A percentile compares a stretch with the other conserved stretches of the same genome.
Evolutionary conservation across 2,329 filamentous ascomycete genomes (phyloP).

Genomic region (Pestalotiopsis sp.): DNA sequence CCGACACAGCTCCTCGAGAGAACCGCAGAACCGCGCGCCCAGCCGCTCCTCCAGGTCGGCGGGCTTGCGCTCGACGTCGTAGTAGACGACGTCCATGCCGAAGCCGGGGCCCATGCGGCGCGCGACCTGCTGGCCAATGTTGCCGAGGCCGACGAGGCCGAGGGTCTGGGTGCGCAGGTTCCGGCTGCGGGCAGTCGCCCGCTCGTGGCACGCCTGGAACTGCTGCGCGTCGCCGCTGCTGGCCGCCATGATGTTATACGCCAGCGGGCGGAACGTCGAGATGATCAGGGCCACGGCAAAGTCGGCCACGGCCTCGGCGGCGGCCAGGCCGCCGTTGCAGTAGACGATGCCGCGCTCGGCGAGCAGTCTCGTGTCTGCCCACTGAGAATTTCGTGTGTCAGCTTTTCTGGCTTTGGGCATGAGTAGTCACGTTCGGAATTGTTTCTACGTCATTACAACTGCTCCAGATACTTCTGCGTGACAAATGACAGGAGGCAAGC

Average conservation of each 20-base stretch:
- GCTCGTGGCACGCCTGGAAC: conserved; percentile 63
- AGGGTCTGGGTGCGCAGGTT: conserved; percentile 65
- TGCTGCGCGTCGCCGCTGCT: conserved; percentile 33
- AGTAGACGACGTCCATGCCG: conserved; percentile 68
- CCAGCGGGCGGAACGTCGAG: conserved; percentile 68
- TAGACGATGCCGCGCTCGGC: conserved; percentile 68
- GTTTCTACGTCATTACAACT: too few species aligned
- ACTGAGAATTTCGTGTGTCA: conserved; percentile 28
- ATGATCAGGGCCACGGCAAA: conserved; percentile 71
- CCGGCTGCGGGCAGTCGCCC: conserved; percentile 60
- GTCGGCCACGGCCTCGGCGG: conserved; percentile 74
- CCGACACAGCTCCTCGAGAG: conserved; percentile 53
- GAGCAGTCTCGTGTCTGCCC: conserved; percentile 61
- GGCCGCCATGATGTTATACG: conserved; percentile 64
- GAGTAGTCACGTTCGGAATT: not conserved
- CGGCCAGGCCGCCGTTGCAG: conserved; percentile 72
- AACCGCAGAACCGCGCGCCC: conserved; percentile 51
- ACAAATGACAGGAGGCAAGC: not conserved
- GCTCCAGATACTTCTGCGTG: too few species aligned
- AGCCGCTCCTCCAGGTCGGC: conserved; percentile 42
- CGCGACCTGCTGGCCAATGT: conserved; percentile 66
- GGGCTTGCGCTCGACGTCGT: conserved; percentile 57
- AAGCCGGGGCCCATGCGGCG: conserved; percentile 59
- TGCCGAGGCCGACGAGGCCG: conserved; percentile 71
- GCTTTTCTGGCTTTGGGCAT: not conserved